These are phyloP conservation scores for Yueomyces sp. DNA, from an alignment of 1,139 yeast species.

Conservation along the genomic window DNA sequence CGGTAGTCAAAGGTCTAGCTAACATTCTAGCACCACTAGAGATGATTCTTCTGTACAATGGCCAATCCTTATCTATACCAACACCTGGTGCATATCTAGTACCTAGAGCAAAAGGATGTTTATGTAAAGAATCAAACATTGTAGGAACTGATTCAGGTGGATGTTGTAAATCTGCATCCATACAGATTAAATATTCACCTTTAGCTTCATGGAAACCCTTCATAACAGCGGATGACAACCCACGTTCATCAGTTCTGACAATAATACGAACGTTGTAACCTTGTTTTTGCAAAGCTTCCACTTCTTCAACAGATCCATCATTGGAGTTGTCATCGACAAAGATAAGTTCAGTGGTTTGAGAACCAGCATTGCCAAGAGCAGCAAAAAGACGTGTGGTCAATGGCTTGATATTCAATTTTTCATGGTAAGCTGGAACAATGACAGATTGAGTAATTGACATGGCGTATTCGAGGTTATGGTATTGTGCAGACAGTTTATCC, in stretches of 20 bases:
- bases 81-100: conserved; percentile 38
- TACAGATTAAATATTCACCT: conserved; percentile 33
- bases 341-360: conserved; percentile 31
- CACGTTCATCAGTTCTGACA: conserved; percentile 35
- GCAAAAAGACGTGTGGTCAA: conserved; percentile 33
- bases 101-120: conserved; percentile 32
- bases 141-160: conserved; percentile 36
- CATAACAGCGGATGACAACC: conserved; percentile 33
- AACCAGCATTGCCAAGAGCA: conserved; percentile 30
- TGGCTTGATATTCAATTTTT: conserved; percentile 33
- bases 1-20: conserved; percentile 33
- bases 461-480: not conserved
- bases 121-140: conserved; percentile 27
- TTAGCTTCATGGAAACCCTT: conserved; percentile 32
- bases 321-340: conserved; percentile 37
- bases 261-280: conserved; percentile 34
- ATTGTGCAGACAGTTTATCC: not conserved
- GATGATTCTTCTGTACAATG: conserved; percentile 33
- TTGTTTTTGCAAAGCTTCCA: conserved; percentile 28
- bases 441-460: conserved; percentile 30
- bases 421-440: conserved; percentile 37
- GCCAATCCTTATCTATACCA: conserved; percentile 38
- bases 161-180: conserved; percentile 39
- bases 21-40: conserved; percentile 33
- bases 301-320: conserved; percentile 37